These are phyloP conservation scores for Podaxis sp. DNA, from an alignment of 768 basidiomycete species.

Conservation along the genomic window DNA sequence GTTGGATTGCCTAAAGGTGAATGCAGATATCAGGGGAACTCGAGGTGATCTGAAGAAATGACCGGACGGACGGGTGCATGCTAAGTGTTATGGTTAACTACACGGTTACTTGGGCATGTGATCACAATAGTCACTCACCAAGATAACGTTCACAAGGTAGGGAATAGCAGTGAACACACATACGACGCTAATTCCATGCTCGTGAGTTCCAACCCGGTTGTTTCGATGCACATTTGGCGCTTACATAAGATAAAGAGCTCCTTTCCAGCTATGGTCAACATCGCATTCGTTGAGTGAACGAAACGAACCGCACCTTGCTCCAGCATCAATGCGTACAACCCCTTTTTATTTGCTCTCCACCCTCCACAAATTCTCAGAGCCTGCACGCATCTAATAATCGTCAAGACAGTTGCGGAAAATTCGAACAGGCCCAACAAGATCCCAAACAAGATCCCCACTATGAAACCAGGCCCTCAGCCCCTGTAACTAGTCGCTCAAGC, in stretches of 20 bases:
- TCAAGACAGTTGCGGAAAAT: constrained; percentile 1
- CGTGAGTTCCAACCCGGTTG: not conserved
- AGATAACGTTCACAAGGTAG: not conserved
- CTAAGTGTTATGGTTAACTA: not conserved
- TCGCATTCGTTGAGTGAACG: not conserved
- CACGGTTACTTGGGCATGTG: not conserved
- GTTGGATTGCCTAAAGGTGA: not conserved
- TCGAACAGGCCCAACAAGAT: constrained; percentile 1
- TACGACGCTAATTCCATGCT: not conserved
- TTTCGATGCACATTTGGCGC: not conserved
- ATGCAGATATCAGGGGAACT: not conserved
- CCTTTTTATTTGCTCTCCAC: not conserved
- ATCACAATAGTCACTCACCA: not conserved
- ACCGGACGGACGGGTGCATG: not conserved
- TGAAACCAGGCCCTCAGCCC: not conserved
- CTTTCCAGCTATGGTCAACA: not conserved
- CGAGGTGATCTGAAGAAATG: not conserved
- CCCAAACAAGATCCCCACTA: constrained; percentile 1
- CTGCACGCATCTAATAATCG: not conserved
- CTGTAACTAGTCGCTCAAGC: not conserved
- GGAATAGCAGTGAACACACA: not conserved
- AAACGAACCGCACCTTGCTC: not conserved
- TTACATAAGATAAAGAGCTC: not conserved
- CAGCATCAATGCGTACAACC: constrained; percentile 1
- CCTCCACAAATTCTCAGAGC: not conserved